Percentiles rank a stretch among this genome's conserved stretches.
phyloP scores from a whole-genome alignment of 2,329 filamentous ascomycete genomes.

The Alternaria brassicicola region DNA sequence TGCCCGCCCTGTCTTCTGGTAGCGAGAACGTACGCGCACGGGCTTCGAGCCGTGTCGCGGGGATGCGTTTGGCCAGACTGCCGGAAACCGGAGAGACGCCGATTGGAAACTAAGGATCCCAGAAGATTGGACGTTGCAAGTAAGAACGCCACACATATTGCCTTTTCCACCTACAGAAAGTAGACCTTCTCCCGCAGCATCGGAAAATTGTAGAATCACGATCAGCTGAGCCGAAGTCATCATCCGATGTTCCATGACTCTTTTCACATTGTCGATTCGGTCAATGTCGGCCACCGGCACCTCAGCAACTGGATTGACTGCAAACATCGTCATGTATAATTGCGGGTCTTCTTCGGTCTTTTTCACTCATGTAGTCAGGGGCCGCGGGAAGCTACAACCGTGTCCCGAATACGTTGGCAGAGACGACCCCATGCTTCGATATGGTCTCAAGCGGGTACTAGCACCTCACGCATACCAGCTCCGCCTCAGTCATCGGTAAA shows the following conservation, averaged over 20 bases:
- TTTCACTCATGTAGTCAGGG: slow-evolving; percentile 1
- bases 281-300: slow-evolving; percentile 4
- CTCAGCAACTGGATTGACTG: not conserved
- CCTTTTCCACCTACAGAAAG: not conserved
- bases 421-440: not conserved
- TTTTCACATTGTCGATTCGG: not conserved
- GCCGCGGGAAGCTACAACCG: not conserved
- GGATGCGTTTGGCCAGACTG: not conserved
- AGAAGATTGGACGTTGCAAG: not conserved
- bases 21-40: not conserved
- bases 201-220: not conserved
- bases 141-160: not conserved
- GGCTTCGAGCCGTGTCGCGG: slow-evolving; percentile 1
- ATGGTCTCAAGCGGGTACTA: not conserved
- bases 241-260: not conserved
- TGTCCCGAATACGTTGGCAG: not conserved
- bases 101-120: slow-evolving; percentile 4
- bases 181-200: not conserved
- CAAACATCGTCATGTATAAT: not conserved
- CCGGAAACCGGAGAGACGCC: slow-evolving; percentile 1
- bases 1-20: not conserved
- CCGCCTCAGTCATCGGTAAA: not conserved
- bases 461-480: not conserved
- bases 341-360: slow-evolving; percentile 9
- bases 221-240: not conserved